Conservation (phyloP, 2,329 filamentous ascomycete species). For the Magnaporthiopsis incrustans region DNA sequence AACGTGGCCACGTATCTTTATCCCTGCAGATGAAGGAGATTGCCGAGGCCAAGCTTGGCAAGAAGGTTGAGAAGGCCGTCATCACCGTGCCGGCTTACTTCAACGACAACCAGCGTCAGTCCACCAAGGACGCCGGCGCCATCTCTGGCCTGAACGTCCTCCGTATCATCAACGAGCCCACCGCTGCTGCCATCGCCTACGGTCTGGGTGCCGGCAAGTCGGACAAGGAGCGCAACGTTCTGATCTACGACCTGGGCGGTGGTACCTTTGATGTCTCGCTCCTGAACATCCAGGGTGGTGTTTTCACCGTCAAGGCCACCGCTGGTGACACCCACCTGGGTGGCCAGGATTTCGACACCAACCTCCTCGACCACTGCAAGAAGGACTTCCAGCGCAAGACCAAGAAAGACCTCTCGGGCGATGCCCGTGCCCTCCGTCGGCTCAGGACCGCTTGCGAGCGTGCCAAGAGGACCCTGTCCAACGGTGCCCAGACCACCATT, state of each 20-base stretch:
- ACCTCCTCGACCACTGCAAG: conserved; percentile 93
- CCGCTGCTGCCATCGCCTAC: conserved; percentile 95
- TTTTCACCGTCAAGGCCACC: conserved; percentile 98
- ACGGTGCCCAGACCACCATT: conserved; percentile 92
- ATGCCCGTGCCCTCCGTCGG: conserved; percentile 88
- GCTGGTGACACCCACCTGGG: conserved; percentile 96
- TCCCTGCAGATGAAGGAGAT: conserved; percentile 89
- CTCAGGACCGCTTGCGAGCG: conserved; percentile 97
- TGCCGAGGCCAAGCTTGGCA: conserved; percentile 94
- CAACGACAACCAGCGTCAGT: conserved; percentile 99
- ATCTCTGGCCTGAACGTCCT: conserved; percentile 97
- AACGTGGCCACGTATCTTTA: not conserved
- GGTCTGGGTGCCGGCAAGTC: conserved; percentile 93
- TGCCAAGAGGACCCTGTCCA: conserved; percentile 98
- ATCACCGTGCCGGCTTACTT: conserved; percentile 99
- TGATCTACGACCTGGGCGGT: conserved; percentile 99
- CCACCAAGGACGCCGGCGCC: conserved; percentile 98
- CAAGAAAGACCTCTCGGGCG: conserved; percentile 70
- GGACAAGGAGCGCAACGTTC: conserved; percentile 95
- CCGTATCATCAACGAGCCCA: conserved; percentile 99
- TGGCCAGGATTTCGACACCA: conserved; percentile 94
- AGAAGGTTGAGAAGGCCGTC: conserved; percentile 98
- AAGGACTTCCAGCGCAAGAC: conserved; percentile 84
- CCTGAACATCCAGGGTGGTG: conserved; percentile 96
- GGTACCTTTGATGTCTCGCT: conserved; percentile 99